A percentile compares a stretch with the other conserved stretches of the same genome.
Conservation (phyloP, 1,139 yeast genomes). For the Blastobotrys apis region DNA sequence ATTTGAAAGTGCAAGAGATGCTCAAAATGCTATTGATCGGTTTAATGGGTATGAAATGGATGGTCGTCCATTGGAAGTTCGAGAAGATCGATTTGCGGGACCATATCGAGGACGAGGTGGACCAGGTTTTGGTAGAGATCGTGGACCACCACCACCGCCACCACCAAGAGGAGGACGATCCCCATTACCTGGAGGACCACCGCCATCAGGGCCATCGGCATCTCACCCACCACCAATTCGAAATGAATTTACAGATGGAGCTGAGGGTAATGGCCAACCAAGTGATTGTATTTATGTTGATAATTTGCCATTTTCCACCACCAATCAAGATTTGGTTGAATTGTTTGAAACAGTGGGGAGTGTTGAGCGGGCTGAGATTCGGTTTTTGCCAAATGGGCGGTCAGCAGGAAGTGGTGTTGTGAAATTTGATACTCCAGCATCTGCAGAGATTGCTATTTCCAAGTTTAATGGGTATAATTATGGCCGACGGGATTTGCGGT, state of each 20-base stretch:
- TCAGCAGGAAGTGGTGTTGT: slow-evolving; percentile 85
- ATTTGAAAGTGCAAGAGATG: slow-evolving; percentile 81
- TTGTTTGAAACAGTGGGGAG: slow-evolving; percentile 82
- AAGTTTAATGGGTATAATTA: slow-evolving; percentile 76
- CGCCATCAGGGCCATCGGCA: no score
- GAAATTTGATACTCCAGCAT: slow-evolving; percentile 61
- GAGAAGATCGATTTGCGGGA: slow-evolving; percentile 40
- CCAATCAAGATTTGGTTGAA: slow-evolving; percentile 78
- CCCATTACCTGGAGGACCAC: slow-evolving; percentile 14
- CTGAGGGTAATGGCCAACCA: slow-evolving; percentile 59
- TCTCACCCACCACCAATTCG: slow-evolving; percentile 11
- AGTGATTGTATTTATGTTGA: slow-evolving; percentile 63
- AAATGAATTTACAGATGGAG: slow-evolving; percentile 57
- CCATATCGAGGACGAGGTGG: slow-evolving; percentile 39
- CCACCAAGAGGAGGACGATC: slow-evolving; percentile 4
- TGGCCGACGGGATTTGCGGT: slow-evolving; percentile 70
- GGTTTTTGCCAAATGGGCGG: slow-evolving; percentile 58
- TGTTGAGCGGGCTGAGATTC: slow-evolving; percentile 74
- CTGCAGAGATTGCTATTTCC: slow-evolving; percentile 70
- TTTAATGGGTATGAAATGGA: slow-evolving; percentile 92
- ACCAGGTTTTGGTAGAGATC: slow-evolving; percentile 53
- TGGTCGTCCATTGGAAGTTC: slow-evolving; percentile 82
- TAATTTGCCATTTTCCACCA: slow-evolving; percentile 86
- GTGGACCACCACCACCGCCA: slow-evolving; percentile 10
- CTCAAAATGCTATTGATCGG: slow-evolving; percentile 82